Conservation (phyloP, 352 stramenopile species). For the Aphanomyces invadans region DNA sequence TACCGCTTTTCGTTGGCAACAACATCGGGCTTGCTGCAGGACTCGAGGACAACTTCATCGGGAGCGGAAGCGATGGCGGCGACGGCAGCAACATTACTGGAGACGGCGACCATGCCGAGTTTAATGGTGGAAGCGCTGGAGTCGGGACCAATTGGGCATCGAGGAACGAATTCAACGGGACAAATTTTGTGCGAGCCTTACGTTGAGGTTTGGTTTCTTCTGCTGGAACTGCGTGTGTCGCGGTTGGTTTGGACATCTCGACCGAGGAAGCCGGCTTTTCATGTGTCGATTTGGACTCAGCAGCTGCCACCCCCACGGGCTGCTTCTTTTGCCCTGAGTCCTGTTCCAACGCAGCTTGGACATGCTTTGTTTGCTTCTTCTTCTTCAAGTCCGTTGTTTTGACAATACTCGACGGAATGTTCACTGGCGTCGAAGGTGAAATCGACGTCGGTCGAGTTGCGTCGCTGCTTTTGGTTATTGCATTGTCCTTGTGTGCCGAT, state of each 20-base stretch:
- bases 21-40: not conserved
- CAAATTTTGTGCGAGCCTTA: constrained; percentile 40
- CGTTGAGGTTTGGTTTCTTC: not conserved
- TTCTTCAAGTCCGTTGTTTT: no score
- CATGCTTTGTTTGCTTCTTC: no score
- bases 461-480: no score
- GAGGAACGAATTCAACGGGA: constrained; percentile 46
- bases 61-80: not conserved
- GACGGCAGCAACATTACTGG: not conserved
- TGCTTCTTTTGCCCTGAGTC: no score
- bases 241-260: not conserved
- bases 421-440: no score
- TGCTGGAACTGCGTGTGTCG: not conserved
- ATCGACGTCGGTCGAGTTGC: no score
- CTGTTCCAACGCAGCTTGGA: no score
- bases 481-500: no score
- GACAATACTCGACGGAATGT: no score
- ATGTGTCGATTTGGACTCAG: no score
- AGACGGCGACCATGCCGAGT: not conserved
- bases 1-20: not conserved
- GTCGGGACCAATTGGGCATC: constrained; percentile 7
- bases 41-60: not conserved
- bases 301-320: no score
- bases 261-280: no score
- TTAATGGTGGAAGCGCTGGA: not conserved